Evolutionary conservation across 768 basidiomycete species (phyloP), one percentile per base, ranked within the genome.

Genomic region (Goffeauzyma gilvescens): DNA sequence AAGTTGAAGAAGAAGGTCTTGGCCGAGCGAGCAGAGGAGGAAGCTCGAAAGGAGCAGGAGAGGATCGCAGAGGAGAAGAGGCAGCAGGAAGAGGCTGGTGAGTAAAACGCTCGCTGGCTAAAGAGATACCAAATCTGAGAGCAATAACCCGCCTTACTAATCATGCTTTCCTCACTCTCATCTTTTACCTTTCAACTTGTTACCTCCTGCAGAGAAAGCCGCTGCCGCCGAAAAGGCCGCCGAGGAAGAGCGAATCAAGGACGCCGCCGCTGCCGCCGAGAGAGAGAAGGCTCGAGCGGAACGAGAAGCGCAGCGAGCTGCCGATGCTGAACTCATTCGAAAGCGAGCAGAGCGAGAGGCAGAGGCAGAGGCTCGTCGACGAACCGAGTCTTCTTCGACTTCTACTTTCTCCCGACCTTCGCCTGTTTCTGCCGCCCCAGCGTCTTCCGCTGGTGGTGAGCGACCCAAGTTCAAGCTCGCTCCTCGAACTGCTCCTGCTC

Each of bases 11-110:
- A 69, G 47, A 65, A 66, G 12, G 64, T 82, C 32, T 45, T 78
- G 22, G 73, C 75, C 50, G 67, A 68, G 45, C 66, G 75, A 50
- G 76, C 73, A 55, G 78, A 75, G 58, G 71, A 79, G 63, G 65
- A 67, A 20, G 51, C 56, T 32, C 52, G 51, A 24, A 46, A 32
- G 26, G 75, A 72, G 51, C 65, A 61, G 27, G 70, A 71, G 51
- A 69, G 65, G 39, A 49, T 52, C 12, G 34, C 44, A 30, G 50
- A 46, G n/a, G 58, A 62, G 30, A 54, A 52, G 26, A 53, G 46
- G 22, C 59, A 56, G 43, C 42, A 57, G 32, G 32, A 32, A 9
- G 62, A 41, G 20, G 50, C 43, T 21, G 60, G 60, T 57, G 52
- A 54, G 53, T 63, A n/a, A n/a, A n/a, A n/a, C n/a, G 45, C 38